Percentiles rank a stretch among this genome's conserved stretches.
phyloP scores from a whole-genome alignment of 1,284 basidiomycete species.

The Ceratobasidium sp. region DNA sequence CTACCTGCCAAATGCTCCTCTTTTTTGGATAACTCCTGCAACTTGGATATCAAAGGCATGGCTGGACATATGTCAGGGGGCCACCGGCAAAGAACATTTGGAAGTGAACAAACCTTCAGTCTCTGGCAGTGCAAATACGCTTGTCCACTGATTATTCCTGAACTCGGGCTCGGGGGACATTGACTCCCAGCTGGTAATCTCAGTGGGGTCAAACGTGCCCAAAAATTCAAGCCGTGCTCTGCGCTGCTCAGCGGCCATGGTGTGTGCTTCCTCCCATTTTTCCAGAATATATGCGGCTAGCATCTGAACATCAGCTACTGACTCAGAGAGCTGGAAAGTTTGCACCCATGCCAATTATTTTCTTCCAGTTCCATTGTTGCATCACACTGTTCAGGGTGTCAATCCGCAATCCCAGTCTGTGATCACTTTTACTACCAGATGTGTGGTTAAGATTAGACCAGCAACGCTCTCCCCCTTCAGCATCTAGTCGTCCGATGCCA shows the following conservation, averaged over 20 bases:
- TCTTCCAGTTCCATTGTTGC: constrained; percentile 14
- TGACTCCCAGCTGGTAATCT: neutral
- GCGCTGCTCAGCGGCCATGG: neutral
- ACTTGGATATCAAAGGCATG: too few relatives aligned
- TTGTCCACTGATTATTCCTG: neutral
- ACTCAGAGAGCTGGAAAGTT: too few relatives aligned
- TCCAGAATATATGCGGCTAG: neutral
- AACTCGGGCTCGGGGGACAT: neutral
- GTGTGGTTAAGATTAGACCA: constrained; percentile 25
- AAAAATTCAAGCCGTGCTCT: neutral
- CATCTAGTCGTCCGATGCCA: constrained; percentile 11
- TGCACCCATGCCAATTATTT: neutral
- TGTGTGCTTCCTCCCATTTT: neutral
- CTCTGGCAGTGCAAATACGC: neutral
- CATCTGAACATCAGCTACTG: neutral
- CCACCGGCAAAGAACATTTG: too few relatives aligned
- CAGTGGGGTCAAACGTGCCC: neutral
- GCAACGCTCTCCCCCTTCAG: constrained; percentile 8
- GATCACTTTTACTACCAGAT: neutral
- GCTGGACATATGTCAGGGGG: too few relatives aligned
- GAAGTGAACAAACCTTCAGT: neutral
- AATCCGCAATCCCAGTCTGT: neutral
- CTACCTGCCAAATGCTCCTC: too few relatives aligned
- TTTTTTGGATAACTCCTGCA: too few relatives aligned
- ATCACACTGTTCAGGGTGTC: constrained; percentile 13